Percentiles rank a stretch among this genome's conserved stretches.
phyloP scores from a whole-genome alignment of 1,139 yeast species.

The Groenewaldozyma sp. region DNA sequence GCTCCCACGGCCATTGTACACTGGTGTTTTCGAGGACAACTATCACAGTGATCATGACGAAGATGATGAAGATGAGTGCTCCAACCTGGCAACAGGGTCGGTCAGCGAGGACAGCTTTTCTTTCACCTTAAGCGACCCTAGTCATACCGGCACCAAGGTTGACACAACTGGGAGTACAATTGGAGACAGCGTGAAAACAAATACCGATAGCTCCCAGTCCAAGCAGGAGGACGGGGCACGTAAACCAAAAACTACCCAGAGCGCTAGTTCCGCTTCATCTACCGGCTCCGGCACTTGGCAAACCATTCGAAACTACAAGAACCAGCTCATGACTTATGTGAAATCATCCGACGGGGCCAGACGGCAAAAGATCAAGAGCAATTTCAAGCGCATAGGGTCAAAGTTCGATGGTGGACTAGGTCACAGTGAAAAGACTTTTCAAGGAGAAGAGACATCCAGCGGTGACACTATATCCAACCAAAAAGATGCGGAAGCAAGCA shows the following conservation, averaged over 20 bases:
- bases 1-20: too few relatives aligned
- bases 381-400: too few relatives aligned
- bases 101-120: not conserved
- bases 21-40: too few relatives aligned
- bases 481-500: not conserved
- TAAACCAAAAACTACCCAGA: too few relatives aligned
- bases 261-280: too few relatives aligned
- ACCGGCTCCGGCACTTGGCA: not conserved
- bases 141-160: not conserved
- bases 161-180: not conserved
- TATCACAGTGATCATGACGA: too few relatives aligned
- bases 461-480: not conserved
- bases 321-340: not conserved
- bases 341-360: not conserved
- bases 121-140: not conserved
- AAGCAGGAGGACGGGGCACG: too few relatives aligned
- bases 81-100: slow-evolving; percentile 1
- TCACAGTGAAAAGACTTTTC: not conserved
- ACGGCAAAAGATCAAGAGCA: not conserved
- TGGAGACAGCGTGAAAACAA: not conserved
- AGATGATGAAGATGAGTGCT: not conserved
- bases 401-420: not conserved
- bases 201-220: too few relatives aligned
- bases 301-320: not conserved
- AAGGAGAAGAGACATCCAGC: not conserved